phyloP scores from a whole-genome alignment of 2,329 filamentous ascomycete species.

The Botrytis tulipae region DNA sequence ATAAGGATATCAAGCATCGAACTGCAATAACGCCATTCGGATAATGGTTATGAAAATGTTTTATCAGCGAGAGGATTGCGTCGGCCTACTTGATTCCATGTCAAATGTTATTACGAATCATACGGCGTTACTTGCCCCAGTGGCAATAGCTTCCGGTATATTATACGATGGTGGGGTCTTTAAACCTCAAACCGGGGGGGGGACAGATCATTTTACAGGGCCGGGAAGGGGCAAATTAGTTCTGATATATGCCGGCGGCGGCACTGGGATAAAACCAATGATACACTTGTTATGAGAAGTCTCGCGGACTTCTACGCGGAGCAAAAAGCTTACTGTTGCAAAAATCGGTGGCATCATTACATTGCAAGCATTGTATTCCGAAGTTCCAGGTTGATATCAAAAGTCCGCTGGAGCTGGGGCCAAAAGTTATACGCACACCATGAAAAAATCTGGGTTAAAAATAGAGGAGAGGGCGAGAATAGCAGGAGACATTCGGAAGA shows the following conservation, averaged over 20 bases:
- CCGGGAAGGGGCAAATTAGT: fast-evolving
- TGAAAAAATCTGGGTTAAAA: neutral
- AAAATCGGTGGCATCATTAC: neutral
- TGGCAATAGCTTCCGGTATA: neutral
- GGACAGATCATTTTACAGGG: neutral
- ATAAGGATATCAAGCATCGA: neutral
- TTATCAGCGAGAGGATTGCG: neutral
- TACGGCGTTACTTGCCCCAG: neutral
- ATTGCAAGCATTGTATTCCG: neutral
- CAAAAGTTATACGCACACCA: neutral
- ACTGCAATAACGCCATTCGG: neutral
- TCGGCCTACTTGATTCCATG: neutral
- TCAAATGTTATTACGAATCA: neutral
- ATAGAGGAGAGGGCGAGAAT: neutral
- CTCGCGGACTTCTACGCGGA: neutral
- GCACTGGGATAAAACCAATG: neutral
- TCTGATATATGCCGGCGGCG: neutral
- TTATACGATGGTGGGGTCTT: neutral
- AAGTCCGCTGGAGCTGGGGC: neutral
- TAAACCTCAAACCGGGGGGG: neutral
- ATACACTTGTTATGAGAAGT: neutral
- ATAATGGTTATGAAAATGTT: neutral
- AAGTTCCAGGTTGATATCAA: neutral
- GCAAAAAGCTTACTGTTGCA: neutral
- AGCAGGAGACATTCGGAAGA: neutral